Evolutionary conservation across 495 filamentous ascomycete genomes (phyloP), one percentile per base, ranked within the genome.

Genomic region (Parathielavia hyrcaniae): DNA sequence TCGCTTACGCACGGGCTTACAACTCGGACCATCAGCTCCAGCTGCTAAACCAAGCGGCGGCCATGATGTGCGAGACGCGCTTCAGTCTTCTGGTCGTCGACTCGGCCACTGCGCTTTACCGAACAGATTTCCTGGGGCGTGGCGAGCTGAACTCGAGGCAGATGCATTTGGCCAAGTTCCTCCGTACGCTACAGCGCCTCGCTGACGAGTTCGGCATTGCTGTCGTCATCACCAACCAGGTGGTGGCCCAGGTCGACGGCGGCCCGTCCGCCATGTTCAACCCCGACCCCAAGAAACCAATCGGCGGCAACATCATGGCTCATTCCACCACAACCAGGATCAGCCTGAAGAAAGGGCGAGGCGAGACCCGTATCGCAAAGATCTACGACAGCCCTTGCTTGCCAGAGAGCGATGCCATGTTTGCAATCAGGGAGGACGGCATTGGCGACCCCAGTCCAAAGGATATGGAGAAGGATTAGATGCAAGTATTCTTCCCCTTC

Each of bases 21-120:
- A 98, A 98, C 71, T 97, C 91, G 2, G 93, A 98, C 59, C 93
- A 98, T 70, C 93, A 98, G 69, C 80, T 97, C 19, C 88, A 95
- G 69, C 80, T 98, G 6, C 82, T 98, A 51, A 95, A 90, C 69
- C 91, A 97, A 69, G 93, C 93, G 16, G 88, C 95, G 9, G 81
- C 88, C 50, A 98, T 98, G 93, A 98, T 98, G 93, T 96, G 91
- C 57, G 95, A 97, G 71, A 97, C 93, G 3, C 86, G 93, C 5
- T 98, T 98, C 76, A 96, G 91, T 17, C 80, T 98, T 5, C 81
- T 98, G 39, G 83, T 98, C 46, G 95, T 98, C 57, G 93, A 98
- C 74, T 91, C 87, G 34, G 93, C 93, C 17, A 98, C 92, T 0
- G 87, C 92, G 1, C 80, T 98, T 20, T 98, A 97, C 71, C 84